Evolutionary conservation across 768 basidiomycete genomes (phyloP).

Genomic region (Aureoboletus auriporus): DNA sequence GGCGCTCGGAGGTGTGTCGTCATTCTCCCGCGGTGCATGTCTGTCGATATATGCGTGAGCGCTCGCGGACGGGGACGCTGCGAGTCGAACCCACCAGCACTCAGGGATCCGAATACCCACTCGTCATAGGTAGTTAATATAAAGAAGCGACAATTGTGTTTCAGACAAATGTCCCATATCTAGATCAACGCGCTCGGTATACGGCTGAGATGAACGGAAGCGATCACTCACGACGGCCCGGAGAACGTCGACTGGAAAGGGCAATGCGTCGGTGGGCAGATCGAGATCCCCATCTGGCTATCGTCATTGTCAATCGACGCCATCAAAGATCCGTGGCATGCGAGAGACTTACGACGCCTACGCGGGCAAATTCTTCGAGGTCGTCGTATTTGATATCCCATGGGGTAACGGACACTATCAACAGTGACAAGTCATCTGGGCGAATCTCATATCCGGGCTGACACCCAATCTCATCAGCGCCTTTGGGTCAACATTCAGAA

Average conservation of each 20-base stretch:
- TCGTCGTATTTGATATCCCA: slow-evolving; percentile 6
- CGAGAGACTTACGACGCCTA: slow-evolving; percentile 2
- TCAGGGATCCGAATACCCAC: slow-evolving; percentile 14
- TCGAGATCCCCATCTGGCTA: slow-evolving; percentile 1
- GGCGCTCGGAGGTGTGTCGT: slow-evolving; percentile 9
- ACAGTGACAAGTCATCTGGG: background rate
- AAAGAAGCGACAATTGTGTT: slow-evolving; percentile 10
- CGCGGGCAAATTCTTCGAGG: slow-evolving; percentile 1
- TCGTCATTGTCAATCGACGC: background rate
- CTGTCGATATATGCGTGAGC: background rate
- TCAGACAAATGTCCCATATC: slow-evolving; percentile 15
- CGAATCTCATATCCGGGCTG: background rate
- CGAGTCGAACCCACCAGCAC: background rate
- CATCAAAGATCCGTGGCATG: background rate
- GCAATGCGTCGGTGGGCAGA: background rate
- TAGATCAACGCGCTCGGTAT: background rate
- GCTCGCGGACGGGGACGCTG: background rate
- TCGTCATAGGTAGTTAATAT: slow-evolving; percentile 14
- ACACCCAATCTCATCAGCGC: background rate
- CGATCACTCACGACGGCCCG: slow-evolving; percentile 10
- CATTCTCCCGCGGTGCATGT: slow-evolving; percentile 5
- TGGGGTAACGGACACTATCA: slow-evolving; percentile 1
- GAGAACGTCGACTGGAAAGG: slow-evolving; percentile 3
- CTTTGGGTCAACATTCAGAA: background rate
- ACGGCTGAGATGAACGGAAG: background rate